These are phyloP conservation scores for Aciculosporium take DNA, from an alignment of 2,329 filamentous ascomycete genomes.

Conservation along the genomic window DNA sequence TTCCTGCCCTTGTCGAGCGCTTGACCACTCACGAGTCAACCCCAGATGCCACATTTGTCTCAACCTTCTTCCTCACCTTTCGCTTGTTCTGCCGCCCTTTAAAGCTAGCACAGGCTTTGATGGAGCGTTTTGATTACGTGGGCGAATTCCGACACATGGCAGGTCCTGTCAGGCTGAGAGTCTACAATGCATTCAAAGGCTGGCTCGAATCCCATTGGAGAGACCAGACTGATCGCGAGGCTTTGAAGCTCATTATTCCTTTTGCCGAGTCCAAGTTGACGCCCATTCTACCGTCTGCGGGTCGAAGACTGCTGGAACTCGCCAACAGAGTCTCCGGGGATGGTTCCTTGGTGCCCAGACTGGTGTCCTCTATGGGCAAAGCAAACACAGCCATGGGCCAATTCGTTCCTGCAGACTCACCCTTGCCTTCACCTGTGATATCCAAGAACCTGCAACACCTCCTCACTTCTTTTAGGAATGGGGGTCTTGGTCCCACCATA, in stretches of 20 bases:
- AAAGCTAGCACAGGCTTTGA: slow-evolving; percentile 67
- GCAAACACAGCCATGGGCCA: slow-evolving; percentile 61
- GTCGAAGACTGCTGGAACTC: slow-evolving; percentile 66
- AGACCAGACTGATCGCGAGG: slow-evolving; percentile 61
- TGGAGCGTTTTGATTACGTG: slow-evolving; percentile 86
- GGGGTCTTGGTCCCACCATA: slow-evolving; percentile 56
- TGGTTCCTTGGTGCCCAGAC: slow-evolving; percentile 63
- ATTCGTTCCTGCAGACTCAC: slow-evolving; percentile 56
- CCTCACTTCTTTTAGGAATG: slow-evolving; percentile 60
- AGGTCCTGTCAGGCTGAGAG: slow-evolving; percentile 68
- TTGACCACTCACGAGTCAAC: slow-evolving; percentile 87
- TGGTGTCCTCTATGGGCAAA: slow-evolving; percentile 79
- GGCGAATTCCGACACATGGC: slow-evolving; percentile 61
- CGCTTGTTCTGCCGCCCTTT: slow-evolving; percentile 75
- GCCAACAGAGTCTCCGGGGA: slow-evolving; percentile 63
- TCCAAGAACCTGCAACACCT: slow-evolving; percentile 63
- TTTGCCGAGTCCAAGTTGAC: slow-evolving; percentile 67
- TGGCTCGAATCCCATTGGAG: slow-evolving; percentile 97
- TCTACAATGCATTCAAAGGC: slow-evolving; percentile 93
- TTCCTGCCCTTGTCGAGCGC: slow-evolving; percentile 84
- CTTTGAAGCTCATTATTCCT: slow-evolving; percentile 58
- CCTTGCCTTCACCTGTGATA: slow-evolving; percentile 54
- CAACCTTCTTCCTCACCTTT: slow-evolving; percentile 93
- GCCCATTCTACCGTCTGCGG: slow-evolving; percentile 57
- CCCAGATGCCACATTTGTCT: slow-evolving; percentile 81